These are phyloP conservation scores for Solanum neorickii DNA, from an alignment of 257 asterid genomes.

Conservation along the genomic window DNA sequence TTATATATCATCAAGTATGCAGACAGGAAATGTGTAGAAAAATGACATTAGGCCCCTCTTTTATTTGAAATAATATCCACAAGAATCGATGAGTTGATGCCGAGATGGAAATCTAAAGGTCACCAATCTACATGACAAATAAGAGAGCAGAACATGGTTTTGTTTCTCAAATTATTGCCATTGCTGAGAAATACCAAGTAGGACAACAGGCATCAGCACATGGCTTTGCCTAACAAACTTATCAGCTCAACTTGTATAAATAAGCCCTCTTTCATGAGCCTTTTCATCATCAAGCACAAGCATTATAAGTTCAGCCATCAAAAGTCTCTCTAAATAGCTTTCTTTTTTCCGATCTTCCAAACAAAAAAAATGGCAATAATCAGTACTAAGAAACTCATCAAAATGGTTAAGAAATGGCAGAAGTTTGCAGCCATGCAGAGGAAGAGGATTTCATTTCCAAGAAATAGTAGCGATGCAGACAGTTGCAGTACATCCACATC, in stretches of 20 bases:
- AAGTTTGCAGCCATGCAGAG: not conserved
- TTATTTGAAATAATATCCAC: not conserved
- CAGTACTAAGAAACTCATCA: not conserved
- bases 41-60: not conserved
- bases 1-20: not conserved
- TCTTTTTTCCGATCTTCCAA: not conserved
- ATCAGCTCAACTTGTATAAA: not conserved
- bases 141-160: not conserved
- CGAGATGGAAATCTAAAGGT: not conserved
- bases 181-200: not conserved
- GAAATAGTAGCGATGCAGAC: not conserved
- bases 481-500: not conserved
- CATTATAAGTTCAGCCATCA: not conserved
- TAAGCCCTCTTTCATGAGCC: not conserved
- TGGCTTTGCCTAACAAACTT: not conserved
- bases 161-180: not conserved
- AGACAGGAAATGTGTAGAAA: not conserved
- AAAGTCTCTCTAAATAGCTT: not conserved
- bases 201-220: not conserved
- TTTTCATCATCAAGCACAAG: not conserved
- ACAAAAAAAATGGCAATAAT: not conserved
- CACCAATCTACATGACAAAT: not conserved
- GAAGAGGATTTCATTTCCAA: not conserved
- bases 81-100: not conserved
- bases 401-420: not conserved